These are phyloP conservation scores for Teunomyces panamensis DNA, from an alignment of 805 yeast genomes.

Conservation along the genomic window DNA sequence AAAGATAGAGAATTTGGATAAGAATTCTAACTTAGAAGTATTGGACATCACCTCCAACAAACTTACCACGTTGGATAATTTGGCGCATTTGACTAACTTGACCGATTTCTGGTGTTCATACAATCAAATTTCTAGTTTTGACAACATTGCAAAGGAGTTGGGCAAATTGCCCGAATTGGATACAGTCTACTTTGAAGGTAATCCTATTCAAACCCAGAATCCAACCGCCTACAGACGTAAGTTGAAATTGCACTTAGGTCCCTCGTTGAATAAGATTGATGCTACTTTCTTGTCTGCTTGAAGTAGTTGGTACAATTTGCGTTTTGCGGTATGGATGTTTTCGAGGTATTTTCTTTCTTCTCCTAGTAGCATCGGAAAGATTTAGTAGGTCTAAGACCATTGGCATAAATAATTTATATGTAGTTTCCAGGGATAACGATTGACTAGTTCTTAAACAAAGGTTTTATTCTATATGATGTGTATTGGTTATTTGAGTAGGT, in stretches of 20 bases:
- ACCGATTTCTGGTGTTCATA: conserved; percentile 95
- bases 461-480: background rate
- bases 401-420: background rate
- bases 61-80: conserved; percentile 57
- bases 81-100: conserved; percentile 62
- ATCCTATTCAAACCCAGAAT: conserved; percentile 74
- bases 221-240: conserved; percentile 86
- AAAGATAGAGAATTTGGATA: conserved; percentile 74
- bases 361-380: background rate
- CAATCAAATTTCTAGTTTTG: conserved; percentile 66
- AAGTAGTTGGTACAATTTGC: background rate
- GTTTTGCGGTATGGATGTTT: conserved; percentile 2
- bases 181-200: conserved; percentile 91
- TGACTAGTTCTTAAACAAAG: too few species aligned
- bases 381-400: background rate
- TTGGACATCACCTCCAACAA: conserved; percentile 81
- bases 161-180: conserved; percentile 63
- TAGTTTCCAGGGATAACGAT: too few species aligned
- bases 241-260: conserved; percentile 66
- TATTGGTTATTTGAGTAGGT: background rate
- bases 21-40: conserved; percentile 61
- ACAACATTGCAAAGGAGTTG: conserved; percentile 65
- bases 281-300: conserved; percentile 62
- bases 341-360: background rate
- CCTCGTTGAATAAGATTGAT: conserved; percentile 78